Conservation (phyloP, 2,329 filamentous ascomycete genomes). For the Xylariaceae sp. region DNA sequence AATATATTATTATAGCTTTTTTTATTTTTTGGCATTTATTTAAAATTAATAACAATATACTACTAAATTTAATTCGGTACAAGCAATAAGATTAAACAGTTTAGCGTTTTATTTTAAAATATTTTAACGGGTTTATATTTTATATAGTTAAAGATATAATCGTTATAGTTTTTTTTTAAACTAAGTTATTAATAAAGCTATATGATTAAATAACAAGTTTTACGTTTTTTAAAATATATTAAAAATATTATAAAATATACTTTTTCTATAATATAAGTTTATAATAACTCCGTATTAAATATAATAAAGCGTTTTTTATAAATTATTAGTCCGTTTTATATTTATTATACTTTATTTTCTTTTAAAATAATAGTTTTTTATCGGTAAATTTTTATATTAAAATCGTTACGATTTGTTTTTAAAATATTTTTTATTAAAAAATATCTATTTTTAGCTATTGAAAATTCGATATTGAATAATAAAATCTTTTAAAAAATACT, state of each 20-base stretch:
- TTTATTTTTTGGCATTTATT: background rate
- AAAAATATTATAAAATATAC: background rate
- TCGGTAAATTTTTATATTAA: background rate
- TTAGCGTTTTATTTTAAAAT: background rate
- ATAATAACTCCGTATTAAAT: background rate
- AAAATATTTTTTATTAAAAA: background rate
- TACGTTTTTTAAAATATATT: background rate
- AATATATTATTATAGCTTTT: conserved; percentile 2
- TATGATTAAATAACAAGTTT: background rate
- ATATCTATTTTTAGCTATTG: background rate
- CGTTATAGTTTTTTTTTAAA: conserved; percentile 1
- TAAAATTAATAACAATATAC: conserved; percentile 2
- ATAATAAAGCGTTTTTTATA: background rate
- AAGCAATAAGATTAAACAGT: background rate
- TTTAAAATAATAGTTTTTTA: background rate
- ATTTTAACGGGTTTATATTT: background rate
- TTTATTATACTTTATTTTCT: background rate
- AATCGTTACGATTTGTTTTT: background rate
- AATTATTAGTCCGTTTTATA: background rate
- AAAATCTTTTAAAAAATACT: background rate
- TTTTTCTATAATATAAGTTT: background rate
- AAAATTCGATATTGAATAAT: background rate
- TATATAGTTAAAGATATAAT: background rate
- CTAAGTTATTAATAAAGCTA: conserved; percentile 1
- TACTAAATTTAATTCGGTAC: background rate